Base-by-base conservation (phyloP, 192 early-diverging fungal species). In the Pilaira anomala region DNA sequence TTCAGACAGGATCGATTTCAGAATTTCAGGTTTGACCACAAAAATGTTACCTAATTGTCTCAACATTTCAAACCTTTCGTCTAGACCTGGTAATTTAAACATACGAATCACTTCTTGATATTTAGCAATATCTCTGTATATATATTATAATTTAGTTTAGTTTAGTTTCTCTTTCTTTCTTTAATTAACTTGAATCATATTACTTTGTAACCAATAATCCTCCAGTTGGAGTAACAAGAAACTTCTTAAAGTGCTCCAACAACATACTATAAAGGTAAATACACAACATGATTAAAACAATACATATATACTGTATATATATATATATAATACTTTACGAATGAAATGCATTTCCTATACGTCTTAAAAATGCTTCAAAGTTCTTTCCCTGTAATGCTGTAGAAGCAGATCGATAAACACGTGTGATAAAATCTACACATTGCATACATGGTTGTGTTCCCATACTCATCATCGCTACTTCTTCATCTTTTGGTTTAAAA, bases 1-100 rank as follows among this genome's bases (percentile, higher is more conserved):
- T 63, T 96, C 93, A 29, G 86, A 87, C 36, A 99, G 76, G 28
- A 98, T 82, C 14, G 92, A 89, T 65, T 88, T 87, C 22, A 99
- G 76, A 48, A 92, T 94, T 56, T 93, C 90, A 19, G 95, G 91
- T 69, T 91, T 91, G 19, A 95, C 94, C 26, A 97, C 72, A 66
- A 93, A 99, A 2, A 99, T 83, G 61, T 93, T 98, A 59, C 91
- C 93, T 13, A 99, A 75, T 63, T 99, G 91, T 48, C 91, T 89
- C 5, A 99, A 70, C 75, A 95, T 85, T 60, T 91, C 88, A 68
- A 97, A 97, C 28, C 91, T 86, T 54, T 94, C 92, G 60, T 86
- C 83, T 12, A 99, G 70, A 24, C 70, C 65, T 2, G 88, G 76
- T 18, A 93, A 80, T 40, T 85, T 86, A 78, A 95, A 98, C 11